A percentile compares a stretch with the other conserved stretches of the same genome.
Evolutionary conservation across 495 filamentous ascomycete genomes (phyloP).

Genomic region (Elasticomyces elasticus): DNA sequence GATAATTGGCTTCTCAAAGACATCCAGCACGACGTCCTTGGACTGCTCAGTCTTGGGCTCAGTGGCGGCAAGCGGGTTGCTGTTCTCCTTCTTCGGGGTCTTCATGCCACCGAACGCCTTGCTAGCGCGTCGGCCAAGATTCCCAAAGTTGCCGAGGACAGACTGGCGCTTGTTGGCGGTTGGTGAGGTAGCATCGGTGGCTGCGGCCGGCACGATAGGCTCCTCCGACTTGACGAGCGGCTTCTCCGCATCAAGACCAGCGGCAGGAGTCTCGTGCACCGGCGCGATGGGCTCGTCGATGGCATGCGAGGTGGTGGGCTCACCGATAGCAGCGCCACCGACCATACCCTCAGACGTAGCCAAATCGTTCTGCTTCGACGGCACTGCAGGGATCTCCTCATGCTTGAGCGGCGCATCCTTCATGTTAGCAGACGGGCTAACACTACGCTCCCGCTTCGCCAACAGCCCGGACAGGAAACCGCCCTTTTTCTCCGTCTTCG

Average conservation of each 20-base stretch:
- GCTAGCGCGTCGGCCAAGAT: slow-evolving; percentile 24
- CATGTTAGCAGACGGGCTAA: slow-evolving; percentile 16
- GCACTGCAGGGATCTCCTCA: slow-evolving; percentile 2
- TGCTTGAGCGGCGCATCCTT: slow-evolving; percentile 12
- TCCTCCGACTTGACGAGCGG: slow-evolving; percentile 28
- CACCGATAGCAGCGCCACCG: neutral
- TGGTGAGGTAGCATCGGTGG: slow-evolving; percentile 10
- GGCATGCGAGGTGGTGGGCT: slow-evolving; percentile 8
- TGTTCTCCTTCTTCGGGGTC: slow-evolving; percentile 15
- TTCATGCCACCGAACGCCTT: slow-evolving; percentile 20
- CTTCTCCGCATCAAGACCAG: slow-evolving; percentile 10
- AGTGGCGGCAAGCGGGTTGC: neutral
- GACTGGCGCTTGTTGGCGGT: slow-evolving; percentile 29
- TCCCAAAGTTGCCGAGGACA: slow-evolving; percentile 33
- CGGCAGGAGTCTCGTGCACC: slow-evolving; percentile 14
- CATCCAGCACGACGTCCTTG: slow-evolving; percentile 18
- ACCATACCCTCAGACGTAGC: no score
- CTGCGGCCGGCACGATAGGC: neutral
- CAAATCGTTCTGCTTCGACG: slow-evolving; percentile 1
- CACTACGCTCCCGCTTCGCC: slow-evolving; percentile 24
- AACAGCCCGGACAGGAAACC: slow-evolving; percentile 44
- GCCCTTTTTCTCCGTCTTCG: slow-evolving; percentile 31
- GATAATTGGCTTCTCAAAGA: slow-evolving; percentile 24
- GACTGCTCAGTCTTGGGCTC: neutral
- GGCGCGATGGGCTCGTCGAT: slow-evolving; percentile 24